Conservation (phyloP, 495 filamentous ascomycete species). For the Penicillium herquei region DNA sequence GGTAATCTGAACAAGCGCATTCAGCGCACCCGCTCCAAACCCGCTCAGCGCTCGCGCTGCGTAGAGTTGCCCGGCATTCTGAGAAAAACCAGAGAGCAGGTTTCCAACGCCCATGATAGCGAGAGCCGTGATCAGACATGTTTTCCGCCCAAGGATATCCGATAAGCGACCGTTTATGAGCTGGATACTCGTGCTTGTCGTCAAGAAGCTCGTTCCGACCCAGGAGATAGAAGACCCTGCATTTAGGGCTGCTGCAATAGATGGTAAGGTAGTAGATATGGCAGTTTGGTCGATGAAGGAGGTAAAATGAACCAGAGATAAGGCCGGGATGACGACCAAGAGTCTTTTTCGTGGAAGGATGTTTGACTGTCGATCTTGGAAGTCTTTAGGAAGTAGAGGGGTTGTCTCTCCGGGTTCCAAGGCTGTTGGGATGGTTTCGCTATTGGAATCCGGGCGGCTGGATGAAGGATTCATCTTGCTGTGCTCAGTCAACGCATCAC, state of each 20-base stretch:
- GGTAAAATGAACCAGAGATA: conserved; percentile 14
- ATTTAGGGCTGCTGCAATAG: conserved; percentile 28
- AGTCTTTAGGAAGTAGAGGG: neutral
- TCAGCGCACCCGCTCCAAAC: conserved; percentile 20
- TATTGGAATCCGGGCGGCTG: neutral
- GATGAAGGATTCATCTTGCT: neutral
- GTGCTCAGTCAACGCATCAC: too few relatives aligned
- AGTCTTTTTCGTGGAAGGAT: neutral
- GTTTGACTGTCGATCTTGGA: neutral
- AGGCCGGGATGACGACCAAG: neutral
- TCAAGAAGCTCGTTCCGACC: conserved; percentile 29
- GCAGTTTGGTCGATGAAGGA: conserved; percentile 32
- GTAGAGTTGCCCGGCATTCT: conserved; percentile 20
- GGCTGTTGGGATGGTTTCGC: neutral
- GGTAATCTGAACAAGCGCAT: conserved; percentile 32
- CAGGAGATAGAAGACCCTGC: conserved; percentile 29
- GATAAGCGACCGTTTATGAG: conserved; percentile 32
- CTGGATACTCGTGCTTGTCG: conserved; percentile 31
- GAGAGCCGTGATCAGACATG: conserved; percentile 19
- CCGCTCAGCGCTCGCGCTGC: conserved; percentile 16
- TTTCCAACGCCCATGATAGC: conserved; percentile 24
- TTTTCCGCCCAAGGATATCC: conserved; percentile 38
- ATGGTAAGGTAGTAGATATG: conserved; percentile 31
- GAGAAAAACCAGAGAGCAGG: conserved; percentile 23
- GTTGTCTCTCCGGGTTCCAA: neutral